Conservation (phyloP, 345 rosid genomes). For the Punica granatum region DNA sequence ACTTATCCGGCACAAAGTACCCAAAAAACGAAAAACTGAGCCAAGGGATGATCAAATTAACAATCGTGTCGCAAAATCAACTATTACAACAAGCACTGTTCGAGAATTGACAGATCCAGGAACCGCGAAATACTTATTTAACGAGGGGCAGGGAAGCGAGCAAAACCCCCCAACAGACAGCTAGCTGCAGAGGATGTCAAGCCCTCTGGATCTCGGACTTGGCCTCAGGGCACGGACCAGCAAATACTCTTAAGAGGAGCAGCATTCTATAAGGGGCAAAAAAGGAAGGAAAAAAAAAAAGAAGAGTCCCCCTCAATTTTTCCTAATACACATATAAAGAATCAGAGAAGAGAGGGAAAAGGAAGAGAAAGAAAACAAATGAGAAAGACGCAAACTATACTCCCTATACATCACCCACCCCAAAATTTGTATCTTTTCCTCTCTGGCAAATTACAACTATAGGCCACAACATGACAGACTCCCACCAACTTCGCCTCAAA, state of each 20-base stretch:
- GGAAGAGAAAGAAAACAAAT: neutral
- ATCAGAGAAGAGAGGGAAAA: neutral
- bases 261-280: neutral
- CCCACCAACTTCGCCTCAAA: neutral
- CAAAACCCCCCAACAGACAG: neutral
- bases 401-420: slow-evolving; percentile 34
- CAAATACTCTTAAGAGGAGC: neutral
- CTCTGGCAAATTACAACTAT: neutral
- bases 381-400: slow-evolving; percentile 19
- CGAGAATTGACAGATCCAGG: neutral
- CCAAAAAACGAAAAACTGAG: neutral
- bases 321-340: slow-evolving; percentile 12
- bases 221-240: neutral
- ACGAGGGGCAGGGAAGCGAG: neutral
- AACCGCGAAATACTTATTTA: neutral
- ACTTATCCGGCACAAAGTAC: neutral
- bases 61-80: neutral
- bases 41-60: neutral
- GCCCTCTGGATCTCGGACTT: neutral
- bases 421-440: slow-evolving; percentile 24
- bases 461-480: slow-evolving; percentile 1
- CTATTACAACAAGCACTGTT: neutral
- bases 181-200: neutral
- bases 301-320: neutral
- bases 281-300: neutral